Conservation (phyloP, 805 yeast genomes). For the Zygosaccharomyces pseudorouxii region DNA sequence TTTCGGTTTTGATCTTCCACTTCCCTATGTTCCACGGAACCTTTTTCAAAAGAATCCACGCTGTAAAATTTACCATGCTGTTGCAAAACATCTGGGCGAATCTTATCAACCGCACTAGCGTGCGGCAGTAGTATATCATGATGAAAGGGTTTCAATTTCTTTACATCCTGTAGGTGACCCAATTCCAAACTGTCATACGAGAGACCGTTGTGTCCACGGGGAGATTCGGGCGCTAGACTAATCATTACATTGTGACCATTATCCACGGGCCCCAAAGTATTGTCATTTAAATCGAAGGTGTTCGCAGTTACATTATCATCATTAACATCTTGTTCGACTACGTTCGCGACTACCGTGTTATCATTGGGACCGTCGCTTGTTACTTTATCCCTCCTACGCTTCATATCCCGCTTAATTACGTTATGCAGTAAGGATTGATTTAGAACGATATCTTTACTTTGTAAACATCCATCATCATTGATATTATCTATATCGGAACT, state of each 20-base stretch:
- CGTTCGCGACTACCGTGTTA: neutral
- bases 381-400: conserved; percentile 19
- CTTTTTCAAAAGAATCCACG: conserved; percentile 19
- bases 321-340: neutral
- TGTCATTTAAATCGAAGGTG: neutral
- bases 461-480: conserved; percentile 17
- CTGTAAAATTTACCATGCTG: conserved; percentile 10
- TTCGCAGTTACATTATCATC: neutral
- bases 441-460: conserved; percentile 22
- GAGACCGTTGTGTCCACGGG: neutral
- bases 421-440: conserved; percentile 20
- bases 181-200: conserved; percentile 14
- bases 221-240: conserved; percentile 2
- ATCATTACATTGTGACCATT: conserved; percentile 1
- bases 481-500: conserved; percentile 12
- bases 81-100: neutral
- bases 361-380: neutral
- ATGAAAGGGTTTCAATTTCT: conserved; percentile 16
- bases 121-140: conserved; percentile 13
- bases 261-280: neutral
- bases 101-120: neutral
- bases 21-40: conserved; percentile 19
- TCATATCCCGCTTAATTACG: conserved; percentile 23
- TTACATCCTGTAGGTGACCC: conserved; percentile 13
- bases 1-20: conserved; percentile 4